A percentile compares a stretch with the other conserved stretches of the same genome.
These are phyloP conservation scores for Aspergillus persii DNA, from an alignment of 2,329 filamentous ascomycete species.

Conservation along the genomic window DNA sequence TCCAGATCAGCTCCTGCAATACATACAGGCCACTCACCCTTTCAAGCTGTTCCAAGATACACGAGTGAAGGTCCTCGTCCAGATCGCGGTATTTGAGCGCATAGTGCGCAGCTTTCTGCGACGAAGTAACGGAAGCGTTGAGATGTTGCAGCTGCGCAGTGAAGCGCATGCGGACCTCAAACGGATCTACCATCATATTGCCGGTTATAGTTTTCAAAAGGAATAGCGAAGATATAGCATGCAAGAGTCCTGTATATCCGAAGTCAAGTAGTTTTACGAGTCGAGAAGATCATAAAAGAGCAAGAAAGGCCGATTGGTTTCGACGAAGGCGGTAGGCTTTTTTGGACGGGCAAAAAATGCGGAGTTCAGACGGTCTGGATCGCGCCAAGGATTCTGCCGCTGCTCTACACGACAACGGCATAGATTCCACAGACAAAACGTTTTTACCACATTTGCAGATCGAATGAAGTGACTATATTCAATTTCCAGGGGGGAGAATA, in stretches of 20 bases:
- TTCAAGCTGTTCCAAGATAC: conserved; percentile 94
- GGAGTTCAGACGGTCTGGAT: conserved; percentile 2
- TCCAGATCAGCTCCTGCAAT: neutral
- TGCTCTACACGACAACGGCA: too few species aligned
- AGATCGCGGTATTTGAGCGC: conserved; percentile 90
- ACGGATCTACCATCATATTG: conserved; percentile 73
- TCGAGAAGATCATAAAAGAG: neutral
- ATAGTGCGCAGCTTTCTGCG: conserved; percentile 91
- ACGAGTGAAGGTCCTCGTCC: conserved; percentile 95
- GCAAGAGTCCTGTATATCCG: neutral
- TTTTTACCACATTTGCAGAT: too few species aligned
- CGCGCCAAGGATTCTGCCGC: neutral
- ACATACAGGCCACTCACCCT: conserved; percentile 51
- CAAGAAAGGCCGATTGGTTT: conserved; percentile 2
- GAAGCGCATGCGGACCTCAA: conserved; percentile 98
- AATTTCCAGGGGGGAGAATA: too few species aligned
- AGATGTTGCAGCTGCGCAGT: conserved; percentile 85
- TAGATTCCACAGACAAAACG: too few species aligned
- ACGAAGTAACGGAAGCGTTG: conserved; percentile 83
- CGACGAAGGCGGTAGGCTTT: conserved; percentile 18
- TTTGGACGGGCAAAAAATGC: conserved; percentile 24
- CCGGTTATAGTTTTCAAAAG: neutral
- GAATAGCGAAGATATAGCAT: neutral
- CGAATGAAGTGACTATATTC: too few species aligned
- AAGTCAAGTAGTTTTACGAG: neutral